Evolutionary conservation across 108 stramenopile genomes (phyloP).

Genomic region (Skeletonema costatum): DNA sequence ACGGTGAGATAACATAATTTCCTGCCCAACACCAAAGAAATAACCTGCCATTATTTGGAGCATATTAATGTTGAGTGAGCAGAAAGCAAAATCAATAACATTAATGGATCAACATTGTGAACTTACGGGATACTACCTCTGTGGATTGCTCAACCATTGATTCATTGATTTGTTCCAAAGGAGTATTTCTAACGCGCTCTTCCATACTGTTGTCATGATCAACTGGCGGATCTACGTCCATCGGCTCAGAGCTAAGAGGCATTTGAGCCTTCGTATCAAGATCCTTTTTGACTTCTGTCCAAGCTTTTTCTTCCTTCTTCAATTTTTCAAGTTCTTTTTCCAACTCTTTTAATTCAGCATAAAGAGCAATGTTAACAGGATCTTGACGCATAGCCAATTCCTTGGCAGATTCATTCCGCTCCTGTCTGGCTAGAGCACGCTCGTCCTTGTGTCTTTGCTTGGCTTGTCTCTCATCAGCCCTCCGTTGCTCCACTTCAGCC

Average conservation of each 20-base stretch:
- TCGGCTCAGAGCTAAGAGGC: neutral
- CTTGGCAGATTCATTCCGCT: slow-evolving; percentile 21
- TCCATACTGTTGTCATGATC: neutral
- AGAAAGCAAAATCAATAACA: too few relatives aligned
- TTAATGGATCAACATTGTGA: too few relatives aligned
- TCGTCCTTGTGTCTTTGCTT: slow-evolving; percentile 25
- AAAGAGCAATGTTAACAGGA: slow-evolving; percentile 45
- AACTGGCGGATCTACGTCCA: slow-evolving; percentile 26
- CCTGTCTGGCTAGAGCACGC: slow-evolving; percentile 23
- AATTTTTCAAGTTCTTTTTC: slow-evolving; percentile 47
- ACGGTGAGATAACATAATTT: too few relatives aligned
- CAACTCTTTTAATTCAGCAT: slow-evolving; percentile 40
- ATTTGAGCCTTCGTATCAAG: slow-evolving; percentile 22
- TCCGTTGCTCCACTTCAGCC: slow-evolving; percentile 18
- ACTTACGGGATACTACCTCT: neutral
- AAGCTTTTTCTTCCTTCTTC: slow-evolving; percentile 37
- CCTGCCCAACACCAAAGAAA: too few relatives aligned
- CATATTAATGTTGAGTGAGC: too few relatives aligned
- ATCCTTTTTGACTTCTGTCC: slow-evolving; percentile 35
- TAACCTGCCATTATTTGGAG: too few relatives aligned
- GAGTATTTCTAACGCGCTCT: neutral
- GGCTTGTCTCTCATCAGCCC: neutral
- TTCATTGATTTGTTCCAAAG: slow-evolving; percentile 23
- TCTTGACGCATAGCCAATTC: slow-evolving; percentile 25
- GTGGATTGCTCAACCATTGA: slow-evolving; percentile 38